These are phyloP conservation scores for Infundibulicybe gibba DNA, from an alignment of 768 basidiomycete species.

Conservation along the genomic window DNA sequence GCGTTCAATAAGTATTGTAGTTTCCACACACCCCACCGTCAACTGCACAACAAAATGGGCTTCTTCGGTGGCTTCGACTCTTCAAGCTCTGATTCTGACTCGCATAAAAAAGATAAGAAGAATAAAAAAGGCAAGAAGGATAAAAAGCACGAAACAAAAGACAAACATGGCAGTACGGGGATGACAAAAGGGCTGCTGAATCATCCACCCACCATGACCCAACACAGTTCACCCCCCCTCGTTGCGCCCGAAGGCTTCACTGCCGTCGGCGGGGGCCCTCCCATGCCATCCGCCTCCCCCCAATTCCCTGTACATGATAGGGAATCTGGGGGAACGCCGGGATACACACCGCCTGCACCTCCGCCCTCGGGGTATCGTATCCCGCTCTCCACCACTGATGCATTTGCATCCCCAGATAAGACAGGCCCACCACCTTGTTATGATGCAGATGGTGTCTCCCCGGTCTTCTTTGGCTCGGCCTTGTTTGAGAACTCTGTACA, in stretches of 20 bases:
- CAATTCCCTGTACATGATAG: background rate
- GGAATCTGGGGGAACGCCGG: background rate
- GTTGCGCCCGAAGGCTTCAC: conserved; percentile 1
- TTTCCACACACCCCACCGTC: too few relatives aligned
- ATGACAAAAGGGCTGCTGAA: conserved; percentile 1
- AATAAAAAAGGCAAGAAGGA: background rate
- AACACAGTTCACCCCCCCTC: conserved; percentile 1
- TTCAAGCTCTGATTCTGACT: background rate
- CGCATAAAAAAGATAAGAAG: background rate
- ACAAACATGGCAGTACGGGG: conserved; percentile 3
- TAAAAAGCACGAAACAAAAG: background rate
- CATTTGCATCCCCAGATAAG: conserved; percentile 41
- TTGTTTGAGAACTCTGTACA: conserved; percentile 66
- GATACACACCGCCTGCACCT: conserved; percentile 13
- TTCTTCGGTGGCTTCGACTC: too few relatives aligned
- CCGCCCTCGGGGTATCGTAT: conserved; percentile 70
- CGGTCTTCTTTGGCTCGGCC: conserved; percentile 73
- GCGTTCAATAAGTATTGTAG: too few relatives aligned
- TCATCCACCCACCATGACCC: conserved; percentile 7
- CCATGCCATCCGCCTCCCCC: conserved; percentile 4
- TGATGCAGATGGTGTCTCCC: conserved; percentile 55
- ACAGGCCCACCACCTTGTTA: conserved; percentile 48
- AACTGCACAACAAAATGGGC: too few relatives aligned
- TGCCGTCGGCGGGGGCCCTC: conserved; percentile 10
- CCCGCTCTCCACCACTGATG: conserved; percentile 38